Base-by-base conservation (phyloP, 2,329 filamentous ascomycete species). In the Pseudofabraea citricarpa region DNA sequence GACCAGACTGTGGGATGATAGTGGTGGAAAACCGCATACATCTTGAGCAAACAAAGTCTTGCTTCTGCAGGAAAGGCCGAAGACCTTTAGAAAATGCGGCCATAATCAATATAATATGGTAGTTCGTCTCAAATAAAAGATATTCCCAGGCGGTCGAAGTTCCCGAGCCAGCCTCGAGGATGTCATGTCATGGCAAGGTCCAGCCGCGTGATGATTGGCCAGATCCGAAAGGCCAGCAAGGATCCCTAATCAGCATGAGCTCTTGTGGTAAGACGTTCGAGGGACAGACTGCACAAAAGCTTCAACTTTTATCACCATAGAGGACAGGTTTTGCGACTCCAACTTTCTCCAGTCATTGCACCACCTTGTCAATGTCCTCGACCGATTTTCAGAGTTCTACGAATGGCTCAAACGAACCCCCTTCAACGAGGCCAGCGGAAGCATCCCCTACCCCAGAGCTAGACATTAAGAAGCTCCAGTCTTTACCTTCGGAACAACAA, bases 401-500 rank as follows among this genome's bases (percentile, higher is more conserved):
- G 40, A 57, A 66, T 58, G 57, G 56, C 51, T 54, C 58, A 32
- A 50, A 37, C 37, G 52, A 56, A 52, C 59, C 50, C 41, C 56
- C 55, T 54, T 58, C 60, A 47, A n/a, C n/a, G n/a, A 59, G 58
- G 48, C 64, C 52, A 55, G 62, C 48, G 55, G 66, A 54, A 55
- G 67, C 56, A 52, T 66, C 72, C 47, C 59, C 68, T 44, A 83
- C 79, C 59, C 84, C 83, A 40, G 87, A 95, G 72, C 86, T 98
- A 64, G 90, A 98, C 62, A 70, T 95, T 55, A 71, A 83, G 58
- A 95, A 95, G 74, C 82, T 98, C 37, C 85, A 95, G 66, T 77
- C 87, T 41, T 79, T 97, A 36, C 88, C 91, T 33, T 81, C 87
- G 42, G 93, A 98, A 69, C 93, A 98, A 65, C 93, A 98, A 67